These are phyloP conservation scores for Puccinia hordei DNA, from an alignment of 1,284 basidiomycete species.

Conservation along the genomic window DNA sequence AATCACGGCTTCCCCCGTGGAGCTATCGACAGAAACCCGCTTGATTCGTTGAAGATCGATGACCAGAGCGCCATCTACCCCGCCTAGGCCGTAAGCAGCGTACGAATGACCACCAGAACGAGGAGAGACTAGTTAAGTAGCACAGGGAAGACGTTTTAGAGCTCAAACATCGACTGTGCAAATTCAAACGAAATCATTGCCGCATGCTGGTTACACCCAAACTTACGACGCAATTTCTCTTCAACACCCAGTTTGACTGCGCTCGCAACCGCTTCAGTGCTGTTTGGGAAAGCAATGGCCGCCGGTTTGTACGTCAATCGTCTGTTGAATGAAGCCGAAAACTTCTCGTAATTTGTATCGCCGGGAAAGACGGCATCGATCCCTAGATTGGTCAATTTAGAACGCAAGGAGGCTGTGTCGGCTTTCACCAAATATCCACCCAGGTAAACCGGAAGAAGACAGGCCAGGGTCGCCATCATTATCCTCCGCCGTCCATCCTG, in stretches of 20 bases:
- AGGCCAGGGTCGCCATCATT: no score
- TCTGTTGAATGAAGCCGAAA: constrained; percentile 33
- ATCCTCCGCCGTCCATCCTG: no score
- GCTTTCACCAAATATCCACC: neutral
- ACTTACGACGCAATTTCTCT: constrained; percentile 33
- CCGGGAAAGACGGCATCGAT: constrained; percentile 42
- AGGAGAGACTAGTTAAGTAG: constrained; percentile 17
- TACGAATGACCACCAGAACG: constrained; percentile 46
- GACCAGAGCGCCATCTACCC: constrained; percentile 21
- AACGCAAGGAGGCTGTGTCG: constrained; percentile 18
- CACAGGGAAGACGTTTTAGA: neutral
- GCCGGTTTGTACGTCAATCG: constrained; percentile 25
- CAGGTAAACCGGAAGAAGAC: neutral
- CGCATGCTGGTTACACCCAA: neutral
- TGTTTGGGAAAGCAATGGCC: constrained; percentile 27
- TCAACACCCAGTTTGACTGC: constrained; percentile 20
- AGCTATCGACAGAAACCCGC: constrained; percentile 2
- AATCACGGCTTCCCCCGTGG: constrained; percentile 54
- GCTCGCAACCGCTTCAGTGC: constrained; percentile 12
- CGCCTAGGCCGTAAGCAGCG: constrained; percentile 35
- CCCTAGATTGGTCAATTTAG: constrained; percentile 5
- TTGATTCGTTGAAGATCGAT: constrained; percentile 39
- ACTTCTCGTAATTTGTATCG: constrained; percentile 19
- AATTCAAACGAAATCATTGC: neutral
- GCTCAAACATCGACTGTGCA: neutral